A percentile compares a stretch with the other conserved stretches of the same genome.
These are phyloP conservation scores for Heimioporus sp. DNA, from an alignment of 768 basidiomycete genomes.

Conservation along the genomic window DNA sequence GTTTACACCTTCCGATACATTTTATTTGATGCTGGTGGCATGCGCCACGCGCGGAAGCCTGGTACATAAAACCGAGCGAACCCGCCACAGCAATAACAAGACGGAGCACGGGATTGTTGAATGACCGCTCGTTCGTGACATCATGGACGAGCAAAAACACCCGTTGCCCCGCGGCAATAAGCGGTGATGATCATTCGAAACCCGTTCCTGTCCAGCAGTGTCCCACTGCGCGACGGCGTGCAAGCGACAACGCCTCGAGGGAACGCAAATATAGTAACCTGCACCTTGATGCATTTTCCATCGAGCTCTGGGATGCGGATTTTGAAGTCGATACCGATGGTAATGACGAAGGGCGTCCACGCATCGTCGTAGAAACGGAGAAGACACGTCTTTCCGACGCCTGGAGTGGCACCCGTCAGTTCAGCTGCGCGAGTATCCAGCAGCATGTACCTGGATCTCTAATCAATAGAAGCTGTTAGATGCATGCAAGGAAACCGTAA, in stretches of 20 bases:
- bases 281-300: no score
- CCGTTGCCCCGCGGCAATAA: constrained; percentile 99
- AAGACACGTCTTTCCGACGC: no score
- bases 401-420: no score
- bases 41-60: constrained; percentile 99
- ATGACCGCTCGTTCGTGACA: constrained; percentile 91
- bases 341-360: no score
- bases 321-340: no score
- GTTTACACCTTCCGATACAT: constrained; percentile 98
- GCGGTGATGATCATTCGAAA: constrained; percentile 98
- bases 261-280: no score
- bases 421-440: no score
- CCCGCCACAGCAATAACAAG: constrained; percentile 11
- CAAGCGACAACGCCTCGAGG: not conserved
- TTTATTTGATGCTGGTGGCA: constrained; percentile 95
- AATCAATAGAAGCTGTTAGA: no score
- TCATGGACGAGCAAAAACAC: constrained; percentile 98
- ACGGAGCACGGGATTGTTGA: constrained; percentile 78
- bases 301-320: no score
- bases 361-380: no score
- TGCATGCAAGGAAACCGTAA: no score
- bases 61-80: constrained; percentile 1
- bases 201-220: constrained; percentile 97
- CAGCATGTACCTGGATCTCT: no score
- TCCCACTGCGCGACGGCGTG: constrained; percentile 71